Conservation (phyloP, 805 yeast genomes). For the Starmerella geochares region DNA sequence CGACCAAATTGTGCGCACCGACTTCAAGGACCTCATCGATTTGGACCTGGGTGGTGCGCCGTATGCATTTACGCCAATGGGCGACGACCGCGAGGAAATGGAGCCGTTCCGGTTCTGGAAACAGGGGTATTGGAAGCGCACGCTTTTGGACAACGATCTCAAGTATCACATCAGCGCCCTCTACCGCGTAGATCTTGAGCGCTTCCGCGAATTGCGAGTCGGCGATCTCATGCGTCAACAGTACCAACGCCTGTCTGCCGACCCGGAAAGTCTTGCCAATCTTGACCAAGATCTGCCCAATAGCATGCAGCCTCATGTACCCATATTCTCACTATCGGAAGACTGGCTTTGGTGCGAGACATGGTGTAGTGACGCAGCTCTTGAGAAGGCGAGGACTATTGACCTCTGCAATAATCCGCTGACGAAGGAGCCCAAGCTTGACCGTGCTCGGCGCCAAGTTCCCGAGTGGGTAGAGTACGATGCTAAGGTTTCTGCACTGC, state of each 20-base stretch:
- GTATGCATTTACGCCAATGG: slow-evolving; percentile 81
- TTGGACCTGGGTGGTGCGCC: slow-evolving; percentile 70
- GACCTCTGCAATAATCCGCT: slow-evolving; percentile 78
- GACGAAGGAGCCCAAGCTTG: slow-evolving; percentile 69
- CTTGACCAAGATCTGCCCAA: slow-evolving; percentile 93
- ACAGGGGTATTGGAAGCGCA: slow-evolving; percentile 75
- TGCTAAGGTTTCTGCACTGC: slow-evolving; percentile 36
- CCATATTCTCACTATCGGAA: slow-evolving; percentile 62
- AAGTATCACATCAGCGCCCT: slow-evolving; percentile 79
- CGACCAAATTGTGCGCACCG: slow-evolving; percentile 70
- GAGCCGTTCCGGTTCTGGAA: slow-evolving; percentile 89
- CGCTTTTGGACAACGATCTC: slow-evolving; percentile 39
- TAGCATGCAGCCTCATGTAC: slow-evolving; percentile 57
- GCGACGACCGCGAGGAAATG: slow-evolving; percentile 67
- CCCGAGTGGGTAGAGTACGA: slow-evolving; percentile 72
- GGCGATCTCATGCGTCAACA: slow-evolving; percentile 78
- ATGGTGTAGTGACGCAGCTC: slow-evolving; percentile 65
- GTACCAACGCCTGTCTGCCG: slow-evolving; percentile 71
- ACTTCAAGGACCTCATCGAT: slow-evolving; percentile 56
- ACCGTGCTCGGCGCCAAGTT: slow-evolving; percentile 60
- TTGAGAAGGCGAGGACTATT: slow-evolving; percentile 59
- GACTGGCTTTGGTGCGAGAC: slow-evolving; percentile 94
- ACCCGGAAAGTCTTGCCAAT: slow-evolving; percentile 67
- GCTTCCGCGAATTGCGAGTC: slow-evolving; percentile 54
- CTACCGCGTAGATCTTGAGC: slow-evolving; percentile 64